Base-by-base conservation (phyloP, 352 stramenopile genomes). In the Globisporangium takayamanum region DNA sequence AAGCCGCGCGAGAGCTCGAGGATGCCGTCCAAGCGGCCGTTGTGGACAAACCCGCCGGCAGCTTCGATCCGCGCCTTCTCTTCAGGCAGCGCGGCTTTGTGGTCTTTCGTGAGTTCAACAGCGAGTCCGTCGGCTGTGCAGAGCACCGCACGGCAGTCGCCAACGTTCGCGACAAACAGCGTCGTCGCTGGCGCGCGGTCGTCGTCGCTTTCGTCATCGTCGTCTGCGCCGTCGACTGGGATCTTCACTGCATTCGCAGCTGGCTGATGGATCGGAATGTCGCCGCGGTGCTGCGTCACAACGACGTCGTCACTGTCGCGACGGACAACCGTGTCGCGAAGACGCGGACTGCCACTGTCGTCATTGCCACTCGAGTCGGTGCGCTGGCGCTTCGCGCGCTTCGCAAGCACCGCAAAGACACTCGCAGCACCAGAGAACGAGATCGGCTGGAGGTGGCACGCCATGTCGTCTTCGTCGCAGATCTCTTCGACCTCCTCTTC, bases 91-190 rank as follows among this genome's bases (percentile, higher is more conserved):
- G 74, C 87, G 0, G 88, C 84, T 68, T 96, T 96, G 75, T 97
- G 89, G 58, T 97, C 89, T 39, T 78, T 81, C 8, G 83, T 96
- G 51, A 97, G 65, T 47, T 94, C 82, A 8, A 94, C 54, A 3
- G 89, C 88, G 18, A 77, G 11, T 5, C 87, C 88, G 11, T 87
- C 66, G n/a, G 62, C 70, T 18, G 83, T 87, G 52, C 80, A 91
- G 33, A 97, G 60, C 50, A 97, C 89, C 12, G 86, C 87, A 42
- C 90, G 90, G 55, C 87, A 97, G 55, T 97, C 90, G 25, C 90
- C 90, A 14, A 97, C 76, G 53, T 97, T 93, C 1, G 84, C 89
- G 18, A 97, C 69, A 59, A 92, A 89, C 55, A 97, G 50, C 30
- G 74, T 67, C 2, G 76, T 86, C 10, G 72, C 69, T 2, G 67